Base-by-base conservation (phyloP, 345 rosid species). In the Camelina neglecta region DNA sequence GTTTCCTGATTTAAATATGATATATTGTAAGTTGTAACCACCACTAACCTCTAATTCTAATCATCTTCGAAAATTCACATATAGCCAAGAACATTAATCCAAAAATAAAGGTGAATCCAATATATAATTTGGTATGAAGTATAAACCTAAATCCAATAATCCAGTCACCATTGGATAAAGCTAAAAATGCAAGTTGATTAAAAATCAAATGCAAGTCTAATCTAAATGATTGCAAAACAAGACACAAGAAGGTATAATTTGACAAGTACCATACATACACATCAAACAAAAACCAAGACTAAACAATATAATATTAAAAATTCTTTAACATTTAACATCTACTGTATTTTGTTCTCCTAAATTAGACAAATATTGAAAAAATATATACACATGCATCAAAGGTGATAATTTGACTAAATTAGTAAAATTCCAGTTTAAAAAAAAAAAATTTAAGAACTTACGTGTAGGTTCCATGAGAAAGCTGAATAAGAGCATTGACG, bases 391-490 rank as follows among this genome's bases (percentile, higher is more conserved):
- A 75, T 67, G 73, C 79, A 75, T 51, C 9, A 2, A 62, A 29
- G 31, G 31, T 29, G 5, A 29, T 36, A 0, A 23, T 45, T 47
- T 36, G 26, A 49, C 35, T 11, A 6, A 33, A 42, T 44, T 18
- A 57, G 11, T 11, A 0, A 44, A 69, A 16, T 1, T 41, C 2
- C 7, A 1, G 29, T 26, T 9, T 39, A 2, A 11, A 47, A 60
- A 12, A 4, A 21, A 21, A 21, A 21, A 21, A 21, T n/a, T n/a
- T n/a, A 12, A 48, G 45, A 23, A 84, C 96, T 87, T 83, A 95
- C 99, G 75, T 85, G 90, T 79, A 86, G 26, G 84, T 83, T 75
- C 97, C 97, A 63, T 81, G 76, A 39, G 99, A 89, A 69, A 95
- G 96, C 73, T 90, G 91, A 76, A 86, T 81, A 89, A 95, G 87